A percentile compares a stretch with the other conserved stretches of the same genome.
These are phyloP conservation scores for Pythium pyrilobum DNA, from an alignment of 352 stramenopile genomes.

Conservation along the genomic window DNA sequence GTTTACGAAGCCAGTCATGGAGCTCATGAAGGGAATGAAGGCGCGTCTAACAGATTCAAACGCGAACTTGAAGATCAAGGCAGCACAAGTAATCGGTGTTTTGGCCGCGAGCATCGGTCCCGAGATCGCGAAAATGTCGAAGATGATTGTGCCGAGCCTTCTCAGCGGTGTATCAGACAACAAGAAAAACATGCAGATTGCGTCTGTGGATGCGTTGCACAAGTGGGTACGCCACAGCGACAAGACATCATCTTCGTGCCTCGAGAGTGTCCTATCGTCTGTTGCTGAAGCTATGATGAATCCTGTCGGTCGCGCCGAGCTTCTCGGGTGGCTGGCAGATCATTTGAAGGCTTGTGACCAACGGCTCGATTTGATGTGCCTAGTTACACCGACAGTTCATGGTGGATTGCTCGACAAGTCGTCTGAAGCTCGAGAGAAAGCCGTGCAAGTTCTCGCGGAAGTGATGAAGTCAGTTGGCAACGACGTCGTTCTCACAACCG, in stretches of 20 bases:
- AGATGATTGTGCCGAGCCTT: conserved; percentile 62
- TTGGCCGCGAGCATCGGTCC: conserved; percentile 71
- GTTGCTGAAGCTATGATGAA: conserved; percentile 72
- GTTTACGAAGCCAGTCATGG: conserved; percentile 76
- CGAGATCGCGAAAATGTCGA: conserved; percentile 77
- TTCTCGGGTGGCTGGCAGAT: conserved; percentile 70
- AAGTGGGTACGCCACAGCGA: conserved; percentile 83
- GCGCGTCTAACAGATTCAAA: conserved; percentile 80
- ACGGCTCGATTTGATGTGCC: conserved; percentile 58
- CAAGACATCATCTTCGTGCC: conserved; percentile 47
- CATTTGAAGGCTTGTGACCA: conserved; percentile 53
- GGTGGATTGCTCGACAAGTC: conserved; percentile 78
- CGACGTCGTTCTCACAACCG: conserved; percentile 56
- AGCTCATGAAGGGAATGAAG: conserved; percentile 72
- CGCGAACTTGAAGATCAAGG: conserved; percentile 84
- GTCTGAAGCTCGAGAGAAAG: conserved; percentile 77
- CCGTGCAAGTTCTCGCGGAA: conserved; percentile 64
- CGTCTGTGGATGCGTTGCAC: conserved; percentile 69
- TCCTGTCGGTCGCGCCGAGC: conserved; percentile 66
- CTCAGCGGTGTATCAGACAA: conserved; percentile 78
- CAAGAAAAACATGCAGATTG: conserved; percentile 86
- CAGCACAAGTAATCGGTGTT: conserved; percentile 74
- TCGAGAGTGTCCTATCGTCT: conserved; percentile 67
- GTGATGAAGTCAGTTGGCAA: conserved; percentile 83
- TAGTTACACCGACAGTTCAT: conserved; percentile 72